Base-by-base conservation (phyloP, 1,284 basidiomycete genomes). In the Tylopilus sp. region DNA sequence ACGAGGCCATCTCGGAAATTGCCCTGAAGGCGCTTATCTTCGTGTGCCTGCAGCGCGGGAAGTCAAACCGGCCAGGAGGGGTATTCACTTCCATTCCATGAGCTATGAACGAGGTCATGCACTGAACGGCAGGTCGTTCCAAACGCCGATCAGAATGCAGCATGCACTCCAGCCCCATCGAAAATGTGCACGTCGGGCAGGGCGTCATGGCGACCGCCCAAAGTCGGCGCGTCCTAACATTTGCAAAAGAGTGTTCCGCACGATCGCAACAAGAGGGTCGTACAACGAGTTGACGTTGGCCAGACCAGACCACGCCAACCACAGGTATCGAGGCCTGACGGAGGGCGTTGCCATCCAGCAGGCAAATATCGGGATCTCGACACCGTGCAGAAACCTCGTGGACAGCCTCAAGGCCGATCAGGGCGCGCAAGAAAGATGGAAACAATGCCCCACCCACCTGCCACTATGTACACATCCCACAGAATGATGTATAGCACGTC, bases 321-420 rank as follows among this genome's bases (percentile, higher is more conserved):
- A 18, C 28, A 40, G 9, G 40, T n/a, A 23, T 11, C 13, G 18
- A 35, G 15, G 11, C 43, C 33, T n/a, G 43, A 15, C 4, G 16
- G 9, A 7, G 15, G 31, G 13, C 35, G 9, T 5, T 19, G 21
- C 37, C 34, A 16, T 36, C 12, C n/a, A 18, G 6, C 21, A 23
- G 34, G 34, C 30, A 31, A 10, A n/a, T 9, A 10, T 18, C 7
- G 25, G 2, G 28, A 41, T 35, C 12, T 37, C 39, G 12, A 34
- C 18, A 34, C 25, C 30, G 31, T 15, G 29, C 56, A 25, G 18
- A 36, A 44, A n/a, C 60, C 40, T 44, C 49, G 18, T 53, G 60
- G 31, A 11, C 6, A 16, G 23, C 56, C 59, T 61, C 35, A 37
- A 47, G 54, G 41, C 29, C 19, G 35, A 57, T 61, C 49, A 49